Evolutionary conservation across 352 stramenopile species (phyloP), one percentile per base, ranked within the genome.

Genomic region (Phytophthora pistaciae): DNA sequence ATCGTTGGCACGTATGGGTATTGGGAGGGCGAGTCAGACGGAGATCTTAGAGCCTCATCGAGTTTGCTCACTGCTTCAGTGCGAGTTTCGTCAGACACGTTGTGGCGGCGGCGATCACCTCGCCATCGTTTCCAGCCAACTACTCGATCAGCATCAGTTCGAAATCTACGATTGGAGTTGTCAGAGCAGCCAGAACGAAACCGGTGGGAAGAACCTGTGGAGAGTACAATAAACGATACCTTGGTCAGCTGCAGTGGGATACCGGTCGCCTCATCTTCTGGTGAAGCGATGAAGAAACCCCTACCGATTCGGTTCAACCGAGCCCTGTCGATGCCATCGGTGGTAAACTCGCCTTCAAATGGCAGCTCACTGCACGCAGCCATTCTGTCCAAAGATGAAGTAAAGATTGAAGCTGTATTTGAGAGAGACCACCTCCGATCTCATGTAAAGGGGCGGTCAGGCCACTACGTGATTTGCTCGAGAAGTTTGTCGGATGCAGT

Each of bases 1-100:
- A 89, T 91, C n/a, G 77, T 86, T 18, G 85, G 66, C 21, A 78
- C 81, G 4, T 91, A 91, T 48, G 79, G 75, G 3, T 82, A 77
- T 20, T 91, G 83, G 83, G 73, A 70, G 13, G 64, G 75, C 4
- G 58, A 42, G 13, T 65, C 55, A 1, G 64, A 66, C n/a, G 56
- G 56, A 44, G 46, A 67, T 29, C 38, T 48, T 1, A 69, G 33
- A 53, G 31, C 54, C 13, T 69, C 71, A 14, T 56, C 56, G 21
- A 72, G 44, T 53, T 66, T 70, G 20, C 55, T 74, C 10, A 64
- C 68, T 13, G 46, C 53, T 1, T 53, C 74, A 5, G 79, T 87
- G 29, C 77, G 79, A 6, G 68, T 87, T 52, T 84, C 74, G 20
- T 84, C 79, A 5, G 79, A 84, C 13, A 79, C 72, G 13, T 58